Conservation (phyloP, 768 basidiomycete species). For the Pulveroboletus frians region DNA sequence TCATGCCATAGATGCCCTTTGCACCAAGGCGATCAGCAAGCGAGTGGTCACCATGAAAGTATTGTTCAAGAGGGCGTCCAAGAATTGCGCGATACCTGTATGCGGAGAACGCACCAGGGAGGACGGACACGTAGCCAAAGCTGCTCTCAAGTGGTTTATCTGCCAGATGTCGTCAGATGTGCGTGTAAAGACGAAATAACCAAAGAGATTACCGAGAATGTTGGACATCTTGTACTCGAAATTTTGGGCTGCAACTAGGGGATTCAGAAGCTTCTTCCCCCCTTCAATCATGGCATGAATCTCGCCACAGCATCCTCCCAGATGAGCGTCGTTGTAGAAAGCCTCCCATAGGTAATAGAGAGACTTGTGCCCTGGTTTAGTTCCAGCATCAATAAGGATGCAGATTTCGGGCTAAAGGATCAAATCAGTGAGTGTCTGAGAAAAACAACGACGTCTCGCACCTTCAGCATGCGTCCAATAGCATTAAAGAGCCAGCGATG, state of each 20-base stretch:
- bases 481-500: conserved; percentile 97
- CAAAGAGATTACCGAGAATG: conserved; percentile 61
- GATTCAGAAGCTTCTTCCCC: conserved; percentile 87
- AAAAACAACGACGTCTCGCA: conserved; percentile 25
- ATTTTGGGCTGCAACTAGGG: conserved; percentile 91
- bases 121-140: conserved; percentile 92
- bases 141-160: conserved; percentile 94
- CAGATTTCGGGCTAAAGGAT: conserved; percentile 75
- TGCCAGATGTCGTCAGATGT: conserved; percentile 23
- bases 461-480: conserved; percentile 75
- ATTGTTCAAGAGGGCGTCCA: conserved; percentile 79
- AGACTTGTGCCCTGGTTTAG: conserved; percentile 93
- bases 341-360: conserved; percentile 96
- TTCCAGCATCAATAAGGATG: conserved; percentile 91
- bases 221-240: conserved; percentile 99
- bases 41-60: conserved; percentile 85
- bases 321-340: conserved; percentile 71
- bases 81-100: conserved; percentile 92
- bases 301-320: conserved; percentile 90
- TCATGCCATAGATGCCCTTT: conserved; percentile 96
- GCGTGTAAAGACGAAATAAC: neutral
- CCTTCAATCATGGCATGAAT: conserved; percentile 97
- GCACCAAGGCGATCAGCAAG: conserved; percentile 87
- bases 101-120: conserved; percentile 95
- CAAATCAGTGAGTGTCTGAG: neutral